Evolutionary conservation across 176 grass and related monocot genomes (phyloP), one percentile per base, ranked within the genome.

Genomic region (Avena insularis): DNA sequence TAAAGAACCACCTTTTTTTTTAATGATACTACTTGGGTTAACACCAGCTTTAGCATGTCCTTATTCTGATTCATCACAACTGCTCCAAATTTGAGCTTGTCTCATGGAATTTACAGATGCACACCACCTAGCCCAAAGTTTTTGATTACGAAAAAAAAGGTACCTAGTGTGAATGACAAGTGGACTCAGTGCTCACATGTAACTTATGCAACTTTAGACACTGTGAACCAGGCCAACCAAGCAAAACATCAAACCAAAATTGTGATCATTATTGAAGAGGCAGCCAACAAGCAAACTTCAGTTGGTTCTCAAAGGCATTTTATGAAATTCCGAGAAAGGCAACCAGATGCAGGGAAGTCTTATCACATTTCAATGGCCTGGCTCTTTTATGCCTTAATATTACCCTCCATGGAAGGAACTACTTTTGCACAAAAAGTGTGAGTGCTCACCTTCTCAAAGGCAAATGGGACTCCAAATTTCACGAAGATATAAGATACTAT

Each of bases 401-500:
- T 53, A 20, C 14, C 10, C n/a, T 74, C 1, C 3, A 75, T 25
- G 71, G 47, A 75, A 38, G 8, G 15, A 19, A 10, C 23, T 54
- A 4, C 31, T 76, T 61, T n/a, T 63, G 16, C n/a, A 29, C 68
- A 35, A 79, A 17, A 45, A 71, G 38, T 70, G 51, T 9, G 9
- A 19, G 25, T 0, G 1, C 47, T 82, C 29, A 98, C 97, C 94
- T 96, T 99, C 83, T 99, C 83, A 81, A 99, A 99, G 47, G 90
- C 85, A 89, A 99, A 92, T 71, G 91, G 92, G 20, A 96, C 48
- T 82, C 97, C 97, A 92, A 91, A 99, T 90, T 96, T 93, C 29
- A 94, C 61, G 13, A 91, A 90, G 48, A 88, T 14, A 45, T 77
- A 99, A 81, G 85, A 78, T 61, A 87, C 77, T 65, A 84, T 35